phyloP scores from a whole-genome alignment of 768 basidiomycete species.

The Strobilomyces echinocephalus region DNA sequence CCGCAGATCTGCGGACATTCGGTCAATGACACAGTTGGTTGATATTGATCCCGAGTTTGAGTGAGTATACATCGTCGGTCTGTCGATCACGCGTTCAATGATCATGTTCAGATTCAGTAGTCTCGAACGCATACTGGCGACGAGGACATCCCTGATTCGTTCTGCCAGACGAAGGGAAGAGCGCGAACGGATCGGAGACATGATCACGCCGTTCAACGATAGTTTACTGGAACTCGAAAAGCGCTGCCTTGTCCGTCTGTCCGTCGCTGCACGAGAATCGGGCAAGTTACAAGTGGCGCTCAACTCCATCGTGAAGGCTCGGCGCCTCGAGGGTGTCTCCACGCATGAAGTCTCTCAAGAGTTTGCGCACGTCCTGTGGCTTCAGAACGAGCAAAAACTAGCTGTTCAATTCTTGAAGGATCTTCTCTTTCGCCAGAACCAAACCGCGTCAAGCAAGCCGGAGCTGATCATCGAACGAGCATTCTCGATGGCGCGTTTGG shows the following conservation, averaged over 20 bases:
- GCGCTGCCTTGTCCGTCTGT: constrained; percentile 65
- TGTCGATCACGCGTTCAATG: constrained; percentile 4
- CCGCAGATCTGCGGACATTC: constrained; percentile 31
- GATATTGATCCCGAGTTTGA: constrained; percentile 56
- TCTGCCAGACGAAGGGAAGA: constrained; percentile 67
- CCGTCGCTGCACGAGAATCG: constrained; percentile 62
- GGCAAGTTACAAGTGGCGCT: constrained; percentile 76
- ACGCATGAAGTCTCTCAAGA: constrained; percentile 66
- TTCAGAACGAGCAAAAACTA: constrained; percentile 75
- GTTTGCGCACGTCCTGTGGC: constrained; percentile 88
- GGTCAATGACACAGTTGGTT: constrained; percentile 41
- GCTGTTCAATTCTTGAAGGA: constrained; percentile 71
- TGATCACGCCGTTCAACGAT: constrained; percentile 50
- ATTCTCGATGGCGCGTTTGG: constrained; percentile 59
- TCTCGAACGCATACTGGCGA: constrained; percentile 75
- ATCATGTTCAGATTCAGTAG: constrained; percentile 56
- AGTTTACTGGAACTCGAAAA: constrained; percentile 60
- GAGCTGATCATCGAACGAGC: constrained; percentile 30
- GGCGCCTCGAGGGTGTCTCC: constrained; percentile 46
- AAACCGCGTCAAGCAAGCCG: constrained; percentile 8
- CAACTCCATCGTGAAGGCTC: constrained; percentile 78
- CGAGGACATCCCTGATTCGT: constrained; percentile 75
- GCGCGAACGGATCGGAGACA: constrained; percentile 69
- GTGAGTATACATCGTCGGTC: constrained; percentile 40
- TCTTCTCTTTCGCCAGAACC: constrained; percentile 20